phyloP scores from a whole-genome alignment of 2,329 filamentous ascomycete species.

The Neofusicoccum sp. region DNA sequence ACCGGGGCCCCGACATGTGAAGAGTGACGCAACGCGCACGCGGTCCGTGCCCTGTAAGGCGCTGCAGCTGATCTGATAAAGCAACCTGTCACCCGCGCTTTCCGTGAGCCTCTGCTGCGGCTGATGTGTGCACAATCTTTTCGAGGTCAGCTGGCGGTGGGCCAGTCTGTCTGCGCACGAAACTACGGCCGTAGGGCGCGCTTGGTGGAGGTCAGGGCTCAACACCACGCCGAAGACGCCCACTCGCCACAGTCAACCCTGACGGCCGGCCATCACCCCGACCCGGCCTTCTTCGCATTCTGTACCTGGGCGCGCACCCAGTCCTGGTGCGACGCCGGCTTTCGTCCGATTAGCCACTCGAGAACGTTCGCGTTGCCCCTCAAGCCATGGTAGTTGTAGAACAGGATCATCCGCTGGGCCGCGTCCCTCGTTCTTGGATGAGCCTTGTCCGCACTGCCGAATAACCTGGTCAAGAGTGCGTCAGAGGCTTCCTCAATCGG shows the following conservation, averaged over 20 bases:
- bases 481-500: slow-evolving; percentile 28
- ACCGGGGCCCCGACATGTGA: slow-evolving; percentile 16
- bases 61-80: slow-evolving; percentile 8
- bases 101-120: not conserved
- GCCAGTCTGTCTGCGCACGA: not conserved
- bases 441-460: slow-evolving; percentile 3
- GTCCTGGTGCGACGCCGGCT: slow-evolving; percentile 22
- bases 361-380: slow-evolving; percentile 25
- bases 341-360: slow-evolving; percentile 25
- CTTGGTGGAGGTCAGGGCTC: too few relatives aligned
- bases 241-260: not conserved
- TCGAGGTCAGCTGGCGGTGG: not conserved
- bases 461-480: slow-evolving; percentile 17
- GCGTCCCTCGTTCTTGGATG: slow-evolving; percentile 21
- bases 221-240: not conserved
- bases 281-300: not conserved
- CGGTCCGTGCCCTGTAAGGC: not conserved
- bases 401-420: slow-evolving; percentile 27
- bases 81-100: not conserved
- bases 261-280: not conserved
- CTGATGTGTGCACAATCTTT: not conserved
- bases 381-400: slow-evolving; percentile 26
- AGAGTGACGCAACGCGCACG: slow-evolving; percentile 13
- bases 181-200: not conserved
- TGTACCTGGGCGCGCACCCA: slow-evolving; percentile 17